Base-by-base conservation (phyloP, 306 rosid species). In the Dalbergia cultrata region DNA sequence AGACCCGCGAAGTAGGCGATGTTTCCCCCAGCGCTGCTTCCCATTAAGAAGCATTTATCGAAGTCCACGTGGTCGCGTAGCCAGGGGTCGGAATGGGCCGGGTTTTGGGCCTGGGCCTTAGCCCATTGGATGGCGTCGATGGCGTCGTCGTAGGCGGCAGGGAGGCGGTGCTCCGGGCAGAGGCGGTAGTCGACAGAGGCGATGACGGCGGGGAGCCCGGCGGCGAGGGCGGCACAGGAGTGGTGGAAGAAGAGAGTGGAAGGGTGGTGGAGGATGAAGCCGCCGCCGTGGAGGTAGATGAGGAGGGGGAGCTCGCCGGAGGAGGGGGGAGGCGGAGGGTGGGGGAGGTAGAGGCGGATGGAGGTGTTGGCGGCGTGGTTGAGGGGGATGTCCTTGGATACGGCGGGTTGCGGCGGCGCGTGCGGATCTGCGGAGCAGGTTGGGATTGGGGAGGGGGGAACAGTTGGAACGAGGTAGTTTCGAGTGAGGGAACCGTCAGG, bases 151-250 rank as follows among this genome's bases (percentile, higher is more conserved):
- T 90, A 94, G 5, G 98, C 97, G 0, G 97, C 90, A 0, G 97
- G 98, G 63, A 94, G 98, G 9, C 94, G 97, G 78, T 94, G 88
- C 7, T 94, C 97, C 13, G 98, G 97, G 0, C 92, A 70, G 77
- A 92, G 92, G 72, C 97, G 97, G 83, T 89, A 92, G 59, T 90
- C 94, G 16, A 94, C 76, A 59, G 98, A 90, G 52, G 86, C 35
- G 56, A 94, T 2, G 4, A 88, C 3, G 1, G 90, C 91, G 1
- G 53, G 84, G 74, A 82, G 1, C 1, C 39, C 13, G 6, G 78
- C 16, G 0, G 93, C 81, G 10, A 94, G 4, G 57, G 61, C 4
- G 52, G 71, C 0, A 77, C 89, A 90, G 2, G 85, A 78, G 0
- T 74, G 8, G 80, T 94, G 98, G 85, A 87, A 90, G 9, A 87